Base-by-base conservation (phyloP, 202 grass and related monocot genomes). In the Alloteropsis angusta region DNA sequence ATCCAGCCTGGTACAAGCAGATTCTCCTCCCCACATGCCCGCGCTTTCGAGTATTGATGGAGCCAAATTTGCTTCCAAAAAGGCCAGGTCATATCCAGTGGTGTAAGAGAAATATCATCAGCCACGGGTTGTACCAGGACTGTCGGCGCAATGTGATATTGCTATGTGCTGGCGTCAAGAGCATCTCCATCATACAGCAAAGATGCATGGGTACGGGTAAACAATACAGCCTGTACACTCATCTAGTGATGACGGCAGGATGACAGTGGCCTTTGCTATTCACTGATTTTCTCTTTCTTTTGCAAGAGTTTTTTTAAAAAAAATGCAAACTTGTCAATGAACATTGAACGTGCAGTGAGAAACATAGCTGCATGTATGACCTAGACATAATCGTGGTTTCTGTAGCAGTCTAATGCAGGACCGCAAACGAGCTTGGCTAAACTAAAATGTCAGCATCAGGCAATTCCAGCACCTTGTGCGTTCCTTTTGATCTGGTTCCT, bases 381-480 rank as follows among this genome's bases (percentile, higher is more conserved):
- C 87, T 60, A 66, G 9, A 57, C 66, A 45, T 32, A 84, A 65
- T 19, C 17, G 34, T 26, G 47, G 38, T 77, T 7, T 59, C 9
- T 17, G 39, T 34, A 43, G 12, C 13, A 53, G 46, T 65, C 32
- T 53, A 77, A 45, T 0, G 63, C 30, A 38, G 23, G 71, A 67
- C 47, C 19, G 60, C 54, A 30, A 22, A 46, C 41, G 67, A 57
- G 39, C 52, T n/a, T 71, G 18, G 66, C 52, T 93, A 97, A 21
- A 88, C 90, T 66, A 88, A 81, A 72, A 88, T 60, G 83, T 94
- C 91, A 7, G 81, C 78, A 67, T 97, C 91, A 22, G 85, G 90
- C 43, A 97, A 65, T 39, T 97, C 89, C 32, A 97, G 85, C 80
- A 97, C 91, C 83, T 97, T 97, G 78, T 97, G 94, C 7, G 66